Evolutionary conservation across 805 yeast genomes (phyloP).

Genomic region (Lipomyces anomalus): DNA sequence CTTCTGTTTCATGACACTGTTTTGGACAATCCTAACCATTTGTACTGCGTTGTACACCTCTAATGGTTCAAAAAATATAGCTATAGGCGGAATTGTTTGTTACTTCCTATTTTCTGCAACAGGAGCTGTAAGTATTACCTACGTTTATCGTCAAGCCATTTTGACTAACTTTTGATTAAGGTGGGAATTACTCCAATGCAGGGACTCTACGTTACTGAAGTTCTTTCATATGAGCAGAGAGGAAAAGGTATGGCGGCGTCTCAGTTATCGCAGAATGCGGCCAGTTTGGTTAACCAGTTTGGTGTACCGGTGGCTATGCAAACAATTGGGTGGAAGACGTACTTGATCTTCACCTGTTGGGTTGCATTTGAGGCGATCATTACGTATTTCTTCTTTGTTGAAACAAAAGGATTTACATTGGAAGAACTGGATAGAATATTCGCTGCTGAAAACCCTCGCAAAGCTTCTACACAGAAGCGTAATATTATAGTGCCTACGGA

Average conservation of each 20-base stretch:
- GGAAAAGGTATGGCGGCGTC: conserved; percentile 40
- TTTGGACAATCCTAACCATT: no score
- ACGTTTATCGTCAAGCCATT: conserved; percentile 15
- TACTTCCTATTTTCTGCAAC: no score
- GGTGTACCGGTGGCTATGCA: conserved; percentile 40
- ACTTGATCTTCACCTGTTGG: conserved; percentile 34
- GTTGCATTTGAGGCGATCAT: conserved; percentile 32
- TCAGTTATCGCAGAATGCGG: conserved; percentile 21
- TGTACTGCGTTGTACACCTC: no score
- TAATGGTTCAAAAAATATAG: no score
- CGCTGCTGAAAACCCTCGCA: no score
- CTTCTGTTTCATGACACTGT: no score
- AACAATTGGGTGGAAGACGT: conserved; percentile 41
- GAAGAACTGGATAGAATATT: no score
- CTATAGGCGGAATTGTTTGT: conserved; percentile 11
- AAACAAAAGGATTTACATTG: conserved; percentile 40
- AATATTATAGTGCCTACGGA: no score
- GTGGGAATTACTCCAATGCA: conserved; percentile 16
- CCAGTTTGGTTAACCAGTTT: conserved; percentile 32
- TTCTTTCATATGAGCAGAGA: conserved; percentile 32
- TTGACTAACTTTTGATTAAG: conserved; percentile 16
- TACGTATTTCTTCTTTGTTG: conserved; percentile 38
- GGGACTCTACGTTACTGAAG: conserved; percentile 24
- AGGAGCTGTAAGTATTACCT: no score
- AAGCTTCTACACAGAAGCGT: no score